Evolutionary conservation across 2,329 filamentous ascomycete species (phyloP).

Genomic region (Colletotrichum caudatum): DNA sequence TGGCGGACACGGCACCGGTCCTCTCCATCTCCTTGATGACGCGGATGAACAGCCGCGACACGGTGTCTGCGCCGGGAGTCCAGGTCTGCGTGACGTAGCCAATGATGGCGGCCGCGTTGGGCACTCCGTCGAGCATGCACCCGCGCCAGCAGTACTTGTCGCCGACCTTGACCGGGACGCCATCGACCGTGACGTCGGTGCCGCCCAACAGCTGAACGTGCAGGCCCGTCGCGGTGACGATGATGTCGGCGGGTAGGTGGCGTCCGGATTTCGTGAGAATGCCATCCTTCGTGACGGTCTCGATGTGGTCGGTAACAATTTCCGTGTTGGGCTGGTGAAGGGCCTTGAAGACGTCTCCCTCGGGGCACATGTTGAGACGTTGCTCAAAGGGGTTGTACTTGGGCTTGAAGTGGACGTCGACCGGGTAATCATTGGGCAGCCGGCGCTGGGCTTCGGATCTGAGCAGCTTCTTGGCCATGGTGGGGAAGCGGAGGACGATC

Average conservation of each 20-base stretch:
- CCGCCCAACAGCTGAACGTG: conserved; percentile 69
- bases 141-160: conserved; percentile 72
- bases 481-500: conserved; percentile 67
- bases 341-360: conserved; percentile 68
- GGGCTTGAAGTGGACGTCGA: conserved; percentile 74
- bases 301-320: conserved; percentile 65
- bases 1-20: conserved; percentile 42
- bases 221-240: conserved; percentile 77
- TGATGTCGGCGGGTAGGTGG: conserved; percentile 71
- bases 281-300: conserved; percentile 60
- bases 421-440: conserved; percentile 66
- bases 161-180: conserved; percentile 58
- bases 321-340: conserved; percentile 58
- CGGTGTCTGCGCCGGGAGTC: conserved; percentile 74
- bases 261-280: conserved; percentile 62
- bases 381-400: conserved; percentile 78
- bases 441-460: conserved; percentile 57
- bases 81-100: conserved; percentile 76
- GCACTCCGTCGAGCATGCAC: conserved; percentile 74
- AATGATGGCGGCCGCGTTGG: conserved; percentile 71
- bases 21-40: conserved; percentile 62
- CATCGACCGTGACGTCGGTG: conserved; percentile 66
- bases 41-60: conserved; percentile 60
- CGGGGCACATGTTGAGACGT: conserved; percentile 75
- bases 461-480: conserved; percentile 60